Evolutionary conservation across 2,329 filamentous ascomycete genomes (phyloP).

Genomic region (Sarocladiaceae sp.): DNA sequence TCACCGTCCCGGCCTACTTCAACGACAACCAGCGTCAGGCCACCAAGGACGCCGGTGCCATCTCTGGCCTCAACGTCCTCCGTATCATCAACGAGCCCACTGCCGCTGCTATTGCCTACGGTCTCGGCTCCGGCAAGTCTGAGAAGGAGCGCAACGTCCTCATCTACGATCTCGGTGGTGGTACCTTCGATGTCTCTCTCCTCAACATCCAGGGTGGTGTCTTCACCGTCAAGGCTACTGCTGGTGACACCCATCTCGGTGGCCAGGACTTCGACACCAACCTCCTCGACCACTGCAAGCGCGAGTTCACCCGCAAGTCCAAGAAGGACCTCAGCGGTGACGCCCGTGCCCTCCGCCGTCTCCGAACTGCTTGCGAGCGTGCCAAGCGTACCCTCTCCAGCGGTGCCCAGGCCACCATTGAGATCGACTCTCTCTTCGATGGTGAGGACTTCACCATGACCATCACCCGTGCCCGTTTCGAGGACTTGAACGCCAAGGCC

Average conservation of each 20-base stretch:
- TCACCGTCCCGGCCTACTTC: conserved; percentile 99
- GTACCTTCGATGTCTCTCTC: conserved; percentile 99
- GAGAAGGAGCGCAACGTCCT: conserved; percentile 98
- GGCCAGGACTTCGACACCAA: conserved; percentile 96
- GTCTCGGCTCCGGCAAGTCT: conserved; percentile 89
- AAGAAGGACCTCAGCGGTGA: conserved; percentile 77
- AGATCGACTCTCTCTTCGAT: conserved; percentile 98
- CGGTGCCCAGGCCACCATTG: conserved; percentile 93
- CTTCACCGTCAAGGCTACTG: conserved; percentile 97
- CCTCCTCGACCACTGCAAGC: conserved; percentile 93
- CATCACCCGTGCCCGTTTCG: conserved; percentile 98
- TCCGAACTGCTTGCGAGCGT: conserved; percentile 97
- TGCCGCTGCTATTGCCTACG: conserved; percentile 95
- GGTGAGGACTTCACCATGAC: conserved; percentile 96
- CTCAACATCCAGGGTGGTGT: conserved; percentile 98
- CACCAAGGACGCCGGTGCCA: conserved; percentile 98
- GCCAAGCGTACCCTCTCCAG: conserved; percentile 98
- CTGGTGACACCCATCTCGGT: conserved; percentile 95
- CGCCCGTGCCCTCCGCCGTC: conserved; percentile 86
- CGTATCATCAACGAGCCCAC: conserved; percentile 99
- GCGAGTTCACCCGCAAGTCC: conserved; percentile 63
- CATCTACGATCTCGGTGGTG: conserved; percentile 99
- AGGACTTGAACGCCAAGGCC: conserved; percentile 94
- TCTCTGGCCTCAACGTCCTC: conserved; percentile 94
- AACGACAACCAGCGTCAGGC: conserved; percentile 99